Base-by-base conservation (phyloP, 2,329 filamentous ascomycete genomes). In the Ascochyta koolunga region DNA sequence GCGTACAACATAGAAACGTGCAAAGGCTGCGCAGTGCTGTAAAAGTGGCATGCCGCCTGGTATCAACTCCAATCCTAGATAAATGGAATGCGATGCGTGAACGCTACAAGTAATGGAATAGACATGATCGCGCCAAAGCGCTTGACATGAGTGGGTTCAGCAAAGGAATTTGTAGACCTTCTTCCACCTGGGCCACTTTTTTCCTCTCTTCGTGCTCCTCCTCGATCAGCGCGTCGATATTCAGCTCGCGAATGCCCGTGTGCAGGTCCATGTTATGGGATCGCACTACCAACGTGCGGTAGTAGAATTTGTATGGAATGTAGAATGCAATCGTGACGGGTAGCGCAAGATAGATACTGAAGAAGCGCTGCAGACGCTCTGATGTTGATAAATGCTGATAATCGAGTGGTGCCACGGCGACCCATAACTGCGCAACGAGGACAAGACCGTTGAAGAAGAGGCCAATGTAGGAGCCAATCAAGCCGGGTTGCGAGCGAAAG, bases 361-460 rank as follows among this genome's bases (percentile, higher is more conserved):
- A 96, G 76, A 93, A 96, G 61, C 80, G 86, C 58, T 84, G 73
- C 0, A 84, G 83, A 35, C 86, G 78, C 7, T 80, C 72, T 1
- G 66, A 37, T 4, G 77, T 58, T 0, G 78, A 78, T 72, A 79
- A 78, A 0, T 75, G 48, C 4, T 68, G 65, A 67, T 83, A 87
- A 21, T 79, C 83, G 41, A 93, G 82, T 4, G 93, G 92, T 70
- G 87, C 92, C 4, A 90, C 86, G 24, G 89, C 91, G 43, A 89
- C 87, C 90, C 91, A 97, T 78, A 96, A 93, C 72, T 97, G 92
- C 1, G 90, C 90, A 39, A 89, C 71, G 24, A 97, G 82, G 25
- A 96, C 87, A 33, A 93, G 76, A 18, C 82, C 52, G 76, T 96
- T 96, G 72, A 96, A 85, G 27, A 79, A 61, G 51, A 96, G 82